phyloP scores from a whole-genome alignment of 1,284 basidiomycete species.

The Pterulicium gracile region DNA sequence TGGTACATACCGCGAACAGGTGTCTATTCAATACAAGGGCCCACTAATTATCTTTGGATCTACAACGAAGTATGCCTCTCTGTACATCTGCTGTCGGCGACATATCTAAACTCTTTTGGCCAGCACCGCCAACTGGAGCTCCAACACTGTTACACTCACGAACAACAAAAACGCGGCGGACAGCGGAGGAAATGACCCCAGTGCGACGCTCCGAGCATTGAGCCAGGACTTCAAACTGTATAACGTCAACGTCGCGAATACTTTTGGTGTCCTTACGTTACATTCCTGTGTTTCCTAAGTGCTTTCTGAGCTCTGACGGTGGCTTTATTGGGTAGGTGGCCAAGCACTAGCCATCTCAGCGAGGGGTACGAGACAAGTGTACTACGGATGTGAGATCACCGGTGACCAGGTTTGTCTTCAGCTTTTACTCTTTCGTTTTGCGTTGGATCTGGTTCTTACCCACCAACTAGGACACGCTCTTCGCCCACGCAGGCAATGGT shows the following conservation, averaged over 20 bases:
- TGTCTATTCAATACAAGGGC: constrained; percentile 12
- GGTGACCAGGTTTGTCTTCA: constrained; percentile 14
- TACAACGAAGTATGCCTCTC: constrained; percentile 12
- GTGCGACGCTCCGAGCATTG: constrained; percentile 13
- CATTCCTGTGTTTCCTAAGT: too few species aligned
- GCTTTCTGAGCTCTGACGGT: not conserved
- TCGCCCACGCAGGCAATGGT: constrained; percentile 11
- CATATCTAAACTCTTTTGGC: not conserved
- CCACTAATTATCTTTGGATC: constrained; percentile 16
- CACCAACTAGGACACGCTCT: constrained; percentile 6
- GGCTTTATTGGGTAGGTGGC: constrained; percentile 12
- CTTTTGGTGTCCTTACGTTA: not conserved
- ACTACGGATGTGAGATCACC: constrained; percentile 15
- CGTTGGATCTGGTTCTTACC: too few species aligned
- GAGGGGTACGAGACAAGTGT: constrained; percentile 14
- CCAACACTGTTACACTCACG: constrained; percentile 17
- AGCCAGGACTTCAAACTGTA: constrained; percentile 14
- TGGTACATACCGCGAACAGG: constrained; percentile 18
- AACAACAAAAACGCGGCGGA: constrained; percentile 17
- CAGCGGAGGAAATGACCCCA: constrained; percentile 10
- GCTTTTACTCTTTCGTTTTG: too few species aligned
- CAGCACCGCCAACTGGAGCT: constrained; percentile 15
- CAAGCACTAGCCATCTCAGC: constrained; percentile 18
- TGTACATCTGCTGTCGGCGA: too few species aligned
- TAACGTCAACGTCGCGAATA: constrained; percentile 14